phyloP scores from a whole-genome alignment of 116 monocot genomes.

The Cymodocea nodosa region DNA sequence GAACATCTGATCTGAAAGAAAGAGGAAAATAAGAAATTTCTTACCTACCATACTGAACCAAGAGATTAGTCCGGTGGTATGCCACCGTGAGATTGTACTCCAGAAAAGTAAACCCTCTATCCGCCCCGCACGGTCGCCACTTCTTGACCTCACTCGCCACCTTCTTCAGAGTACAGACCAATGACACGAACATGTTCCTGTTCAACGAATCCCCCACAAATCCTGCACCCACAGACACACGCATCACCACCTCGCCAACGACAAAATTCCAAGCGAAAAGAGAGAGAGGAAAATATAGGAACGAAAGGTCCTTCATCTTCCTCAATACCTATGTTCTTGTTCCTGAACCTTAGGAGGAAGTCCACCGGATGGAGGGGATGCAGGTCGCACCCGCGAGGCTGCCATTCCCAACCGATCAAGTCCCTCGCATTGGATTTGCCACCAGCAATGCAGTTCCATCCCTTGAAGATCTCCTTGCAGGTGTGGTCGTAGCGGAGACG shows the following conservation, averaged over 20 bases:
- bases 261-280: not conserved
- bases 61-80: slow-evolving; percentile 84
- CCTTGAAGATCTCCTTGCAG: slow-evolving; percentile 94
- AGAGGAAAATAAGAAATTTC: not conserved
- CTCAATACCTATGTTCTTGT: slow-evolving; percentile 59
- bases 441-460: slow-evolving; percentile 73
- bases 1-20: too few relatives aligned
- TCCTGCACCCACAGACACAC: slow-evolving; percentile 33
- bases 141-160: slow-evolving; percentile 57
- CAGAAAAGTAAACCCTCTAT: slow-evolving; percentile 76
- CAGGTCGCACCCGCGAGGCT: slow-evolving; percentile 47
- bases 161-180: slow-evolving; percentile 63
- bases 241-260: not conserved
- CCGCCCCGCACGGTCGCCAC: slow-evolving; percentile 77
- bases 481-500: slow-evolving; percentile 36
- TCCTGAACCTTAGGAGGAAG: slow-evolving; percentile 50
- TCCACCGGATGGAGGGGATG: slow-evolving; percentile 43
- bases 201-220: slow-evolving; percentile 97
- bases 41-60: slow-evolving; percentile 97
- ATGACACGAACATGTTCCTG: slow-evolving; percentile 88
- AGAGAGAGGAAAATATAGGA: not conserved
- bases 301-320: not conserved
- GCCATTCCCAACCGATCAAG: slow-evolving; percentile 64
- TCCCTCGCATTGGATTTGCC: slow-evolving; percentile 49
- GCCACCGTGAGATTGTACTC: slow-evolving; percentile 76